Base-by-base conservation (phyloP, 257 asterid genomes). In the Fraxinus americana region DNA sequence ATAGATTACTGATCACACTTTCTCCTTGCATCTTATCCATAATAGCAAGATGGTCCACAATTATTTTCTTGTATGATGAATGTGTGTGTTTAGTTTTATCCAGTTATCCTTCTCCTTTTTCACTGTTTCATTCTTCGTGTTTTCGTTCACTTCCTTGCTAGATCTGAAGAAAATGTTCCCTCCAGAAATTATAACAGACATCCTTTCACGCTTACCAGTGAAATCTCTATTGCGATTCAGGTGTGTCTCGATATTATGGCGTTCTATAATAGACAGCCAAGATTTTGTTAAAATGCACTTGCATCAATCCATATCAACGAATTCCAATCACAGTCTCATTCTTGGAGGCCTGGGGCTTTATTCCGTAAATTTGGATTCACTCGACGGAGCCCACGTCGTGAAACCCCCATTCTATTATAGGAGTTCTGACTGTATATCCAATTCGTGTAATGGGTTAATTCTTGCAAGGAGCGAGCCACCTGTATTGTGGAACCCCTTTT, bases 401-500 rank as follows among this genome's bases (percentile, higher is more conserved):
- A 82, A 79, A 57, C 88, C 89, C 13, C 87, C 54, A 41, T 85
- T 85, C 19, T 85, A 87, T 66, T 87, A 85, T 50, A 78, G 73
- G 67, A 85, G 79, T 32, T 81, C 78, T 69, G 79, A 83, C 35
- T 77, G 63, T 43, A 82, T 85, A 68, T 82, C 87, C 59, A 83
- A 88, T 74, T 75, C 89, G 0, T 85, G 89, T 65, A 85, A 87
- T 54, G 91, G 89, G 0, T 70, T 87, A 19, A 84, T 87, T 19
- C 81, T 87, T 1, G 86, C 83, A n/a, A 83, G 70, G 89, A 79
- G 84, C 75, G 86, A 83, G 7, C 91, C 88, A 0, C 90, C 85
- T 19, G 81, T 87, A 29, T 43, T 89, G 10, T 89, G 89, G 89
- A 89, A 91, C 73, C 90, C 93, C 0, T 91, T 83, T 9, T 80